These are phyloP conservation scores for Gorgonomyces haynaldii DNA, from an alignment of 192 early-diverging fungal genomes.

Conservation along the genomic window DNA sequence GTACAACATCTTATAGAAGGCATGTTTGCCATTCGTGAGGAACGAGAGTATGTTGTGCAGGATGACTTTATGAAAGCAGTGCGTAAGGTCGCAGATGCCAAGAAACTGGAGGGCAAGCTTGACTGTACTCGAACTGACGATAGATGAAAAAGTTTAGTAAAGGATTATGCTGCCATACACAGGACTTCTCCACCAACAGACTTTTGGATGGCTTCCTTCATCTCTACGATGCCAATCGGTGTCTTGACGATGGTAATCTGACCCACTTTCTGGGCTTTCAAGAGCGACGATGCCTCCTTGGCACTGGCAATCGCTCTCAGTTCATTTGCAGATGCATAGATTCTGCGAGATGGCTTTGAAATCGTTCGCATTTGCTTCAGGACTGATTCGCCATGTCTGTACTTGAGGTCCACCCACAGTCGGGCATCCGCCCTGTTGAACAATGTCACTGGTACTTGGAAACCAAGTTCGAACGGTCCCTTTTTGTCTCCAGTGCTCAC, in stretches of 20 bases:
- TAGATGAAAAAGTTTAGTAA: background rate
- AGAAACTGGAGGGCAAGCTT: slow-evolving; percentile 63
- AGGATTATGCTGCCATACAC: slow-evolving; percentile 33
- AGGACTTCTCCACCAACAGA: slow-evolving; percentile 82
- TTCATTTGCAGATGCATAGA: slow-evolving; percentile 73
- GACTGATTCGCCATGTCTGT: slow-evolving; percentile 66
- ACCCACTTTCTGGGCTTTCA: slow-evolving; percentile 74
- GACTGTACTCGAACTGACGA: slow-evolving; percentile 19
- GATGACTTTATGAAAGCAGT: slow-evolving; percentile 99
- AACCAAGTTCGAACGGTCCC: slow-evolving; percentile 51
- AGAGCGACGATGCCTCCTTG: slow-evolving; percentile 57
- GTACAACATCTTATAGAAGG: slow-evolving; percentile 36
- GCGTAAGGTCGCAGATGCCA: slow-evolving; percentile 92
- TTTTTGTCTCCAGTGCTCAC: slow-evolving; percentile 67
- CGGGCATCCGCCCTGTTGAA: slow-evolving; percentile 73
- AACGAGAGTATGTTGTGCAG: slow-evolving; percentile 94
- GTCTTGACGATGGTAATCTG: slow-evolving; percentile 87
- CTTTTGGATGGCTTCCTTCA: slow-evolving; percentile 78
- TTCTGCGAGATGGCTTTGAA: slow-evolving; percentile 73
- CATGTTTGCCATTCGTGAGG: slow-evolving; percentile 99
- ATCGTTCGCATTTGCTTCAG: slow-evolving; percentile 65
- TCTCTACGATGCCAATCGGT: slow-evolving; percentile 72
- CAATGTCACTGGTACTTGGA: slow-evolving; percentile 57
- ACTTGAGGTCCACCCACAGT: slow-evolving; percentile 92
- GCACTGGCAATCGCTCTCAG: slow-evolving; percentile 57